A percentile compares a stretch with the other conserved stretches of the same genome.
Conservation (phyloP, 23 red algal species). For the Gracilaria caudata region DNA sequence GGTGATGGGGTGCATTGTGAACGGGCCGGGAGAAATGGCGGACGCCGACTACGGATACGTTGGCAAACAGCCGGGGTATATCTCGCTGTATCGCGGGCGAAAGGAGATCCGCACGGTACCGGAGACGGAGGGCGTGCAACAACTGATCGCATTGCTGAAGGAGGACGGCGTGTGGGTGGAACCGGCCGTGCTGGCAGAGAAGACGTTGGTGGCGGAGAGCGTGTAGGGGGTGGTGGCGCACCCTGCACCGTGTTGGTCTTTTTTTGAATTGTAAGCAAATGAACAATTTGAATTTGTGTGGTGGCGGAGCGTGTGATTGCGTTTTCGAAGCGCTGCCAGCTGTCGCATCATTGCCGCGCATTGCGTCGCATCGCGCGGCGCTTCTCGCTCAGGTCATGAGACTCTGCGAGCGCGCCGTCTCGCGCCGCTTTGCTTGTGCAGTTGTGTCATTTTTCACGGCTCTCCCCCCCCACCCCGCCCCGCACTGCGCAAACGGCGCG, state of each 20-base stretch:
- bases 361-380: not conserved
- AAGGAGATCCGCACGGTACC: constrained; percentile 92
- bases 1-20: constrained; percentile 99
- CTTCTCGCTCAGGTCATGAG: no score
- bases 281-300: constrained; percentile 12
- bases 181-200: constrained; percentile 53
- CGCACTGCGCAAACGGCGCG: no score
- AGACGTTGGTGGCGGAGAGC: not conserved
- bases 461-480: no score
- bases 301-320: not conserved
- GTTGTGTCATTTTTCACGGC: no score
- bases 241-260: not conserved
- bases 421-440: no score
- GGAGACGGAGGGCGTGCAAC: constrained; percentile 85
- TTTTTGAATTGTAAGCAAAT: not conserved
- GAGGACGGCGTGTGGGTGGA: constrained; percentile 98
- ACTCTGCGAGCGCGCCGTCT: no score
- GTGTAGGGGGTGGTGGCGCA: not conserved
- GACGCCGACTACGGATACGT: constrained; percentile 99
- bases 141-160: constrained; percentile 88
- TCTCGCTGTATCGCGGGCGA: constrained; percentile 92
- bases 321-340: not conserved
- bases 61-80: constrained; percentile 85
- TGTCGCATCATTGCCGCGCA: not conserved
- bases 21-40: constrained; percentile 99